Conservation (phyloP, 1,284 basidiomycete species). For the Austroboletus olivaceoglutinosus region DNA sequence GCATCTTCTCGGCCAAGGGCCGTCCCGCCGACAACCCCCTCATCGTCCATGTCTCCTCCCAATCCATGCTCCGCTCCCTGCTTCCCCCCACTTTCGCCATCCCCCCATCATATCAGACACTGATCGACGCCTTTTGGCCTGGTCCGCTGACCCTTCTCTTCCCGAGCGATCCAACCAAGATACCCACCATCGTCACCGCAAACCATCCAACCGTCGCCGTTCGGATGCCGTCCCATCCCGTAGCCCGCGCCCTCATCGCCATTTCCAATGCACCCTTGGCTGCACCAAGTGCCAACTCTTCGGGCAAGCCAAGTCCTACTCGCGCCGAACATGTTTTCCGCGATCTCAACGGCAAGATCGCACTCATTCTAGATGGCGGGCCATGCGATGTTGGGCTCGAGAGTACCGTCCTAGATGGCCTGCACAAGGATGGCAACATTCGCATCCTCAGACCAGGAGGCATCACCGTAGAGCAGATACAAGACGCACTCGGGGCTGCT, state of each 20-base stretch:
- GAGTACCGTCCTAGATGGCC: constrained; percentile 92
- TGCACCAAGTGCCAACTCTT: constrained; percentile 95
- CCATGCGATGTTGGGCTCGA: constrained; percentile 89
- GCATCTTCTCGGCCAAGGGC: constrained; percentile 90
- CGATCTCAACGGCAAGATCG: constrained; percentile 76
- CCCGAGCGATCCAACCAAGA: constrained; percentile 58
- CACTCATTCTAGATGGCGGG: constrained; percentile 91
- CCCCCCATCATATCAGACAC: constrained; percentile 61
- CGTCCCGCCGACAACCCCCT: constrained; percentile 95
- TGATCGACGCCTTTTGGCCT: constrained; percentile 92
- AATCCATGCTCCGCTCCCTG: constrained; percentile 74
- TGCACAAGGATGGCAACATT: constrained; percentile 68
- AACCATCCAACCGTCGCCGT: constrained; percentile 84
- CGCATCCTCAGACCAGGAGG: constrained; percentile 92
- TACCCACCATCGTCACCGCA: constrained; percentile 74
- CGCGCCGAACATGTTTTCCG: constrained; percentile 82
- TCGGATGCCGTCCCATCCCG: constrained; percentile 91
- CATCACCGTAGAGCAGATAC: constrained; percentile 86
- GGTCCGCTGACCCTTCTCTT: constrained; percentile 93
- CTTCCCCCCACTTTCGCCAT: constrained; percentile 64
- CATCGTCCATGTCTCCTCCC: constrained; percentile 93
- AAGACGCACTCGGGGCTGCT: constrained; percentile 54
- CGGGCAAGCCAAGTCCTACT: constrained; percentile 93
- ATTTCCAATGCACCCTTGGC: constrained; percentile 77
- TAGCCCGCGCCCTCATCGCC: constrained; percentile 89